Conservation (phyloP, 371 early-diverging fungal species). For the Mortierella polycephala region DNA sequence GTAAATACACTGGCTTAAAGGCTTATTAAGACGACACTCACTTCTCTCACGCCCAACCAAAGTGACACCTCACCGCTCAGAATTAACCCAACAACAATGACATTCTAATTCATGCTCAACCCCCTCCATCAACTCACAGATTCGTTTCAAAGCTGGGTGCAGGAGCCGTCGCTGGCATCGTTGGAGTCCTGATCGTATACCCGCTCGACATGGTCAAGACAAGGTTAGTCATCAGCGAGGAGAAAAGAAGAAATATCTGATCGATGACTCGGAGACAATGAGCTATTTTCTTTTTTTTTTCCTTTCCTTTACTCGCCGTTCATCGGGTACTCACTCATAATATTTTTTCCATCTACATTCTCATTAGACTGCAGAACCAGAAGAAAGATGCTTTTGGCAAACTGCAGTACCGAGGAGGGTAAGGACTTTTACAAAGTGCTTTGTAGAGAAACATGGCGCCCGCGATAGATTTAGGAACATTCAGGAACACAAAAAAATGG, state of each 20-base stretch:
- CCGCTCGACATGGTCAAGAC: slow-evolving; percentile 74
- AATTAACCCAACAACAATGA: not conserved
- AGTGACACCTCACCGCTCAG: not conserved
- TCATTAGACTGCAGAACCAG: slow-evolving; percentile 57
- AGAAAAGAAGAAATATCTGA: too few relatives aligned
- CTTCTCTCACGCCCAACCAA: not conserved
- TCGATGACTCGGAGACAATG: too few relatives aligned
- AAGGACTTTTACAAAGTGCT: slow-evolving; percentile 10
- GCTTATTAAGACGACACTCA: too few relatives aligned
- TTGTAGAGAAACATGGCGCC: not conserved
- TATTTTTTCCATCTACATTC: not conserved
- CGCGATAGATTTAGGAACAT: not conserved
- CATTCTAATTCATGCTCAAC: not conserved
- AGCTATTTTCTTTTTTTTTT: slow-evolving; percentile 3
- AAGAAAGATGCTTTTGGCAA: slow-evolving; percentile 47
- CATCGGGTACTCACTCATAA: too few relatives aligned
- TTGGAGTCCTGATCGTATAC: slow-evolving; percentile 70
- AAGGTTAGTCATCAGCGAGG: slow-evolving; percentile 24
- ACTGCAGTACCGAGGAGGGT: slow-evolving; percentile 57
- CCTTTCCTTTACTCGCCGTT: not conserved
- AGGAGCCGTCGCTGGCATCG: slow-evolving; percentile 73
- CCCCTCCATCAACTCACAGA: slow-evolving; percentile 5
- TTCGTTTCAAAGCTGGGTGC: slow-evolving; percentile 65
- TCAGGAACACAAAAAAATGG: slow-evolving; percentile 5
- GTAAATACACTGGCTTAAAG: slow-evolving; percentile 5